phyloP scores from a whole-genome alignment of 768 basidiomycete genomes.

The Candolleomyces eurysporus region DNA sequence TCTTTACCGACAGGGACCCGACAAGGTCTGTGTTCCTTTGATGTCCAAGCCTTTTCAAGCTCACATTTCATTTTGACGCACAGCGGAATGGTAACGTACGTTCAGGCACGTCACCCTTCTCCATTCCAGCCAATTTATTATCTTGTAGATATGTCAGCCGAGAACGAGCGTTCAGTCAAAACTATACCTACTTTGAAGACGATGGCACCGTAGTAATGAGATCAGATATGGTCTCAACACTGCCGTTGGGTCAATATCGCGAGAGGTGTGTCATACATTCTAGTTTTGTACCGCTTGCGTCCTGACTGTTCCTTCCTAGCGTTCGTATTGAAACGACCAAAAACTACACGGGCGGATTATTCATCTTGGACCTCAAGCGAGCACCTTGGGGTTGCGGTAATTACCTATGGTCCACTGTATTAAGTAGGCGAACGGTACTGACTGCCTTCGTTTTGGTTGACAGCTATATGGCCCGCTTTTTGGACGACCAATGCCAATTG shows the following conservation, averaged over 20 bases:
- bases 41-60: slow-evolving; percentile 12
- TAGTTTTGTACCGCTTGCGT: too few species aligned
- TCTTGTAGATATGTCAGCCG: slow-evolving; percentile 57
- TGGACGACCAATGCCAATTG: slow-evolving; percentile 36
- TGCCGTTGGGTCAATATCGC: slow-evolving; percentile 53
- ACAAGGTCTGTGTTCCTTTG: slow-evolving; percentile 50
- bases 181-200: slow-evolving; percentile 55
- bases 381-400: slow-evolving; percentile 89
- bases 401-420: slow-evolving; percentile 18
- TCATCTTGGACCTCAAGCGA: slow-evolving; percentile 78
- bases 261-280: slow-evolving; percentile 45
- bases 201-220: slow-evolving; percentile 71
- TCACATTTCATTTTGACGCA: slow-evolving; percentile 10
- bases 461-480: slow-evolving; percentile 83
- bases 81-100: slow-evolving; percentile 73
- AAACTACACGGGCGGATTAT: slow-evolving; percentile 73
- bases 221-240: slow-evolving; percentile 63
- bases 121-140: not conserved
- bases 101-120: slow-evolving; percentile 43
- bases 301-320: slow-evolving; percentile 32
- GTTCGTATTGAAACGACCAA: slow-evolving; percentile 72
- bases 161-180: slow-evolving; percentile 48
- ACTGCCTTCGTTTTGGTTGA: not conserved
- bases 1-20: slow-evolving; percentile 62
- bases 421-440: not conserved